phyloP scores from a whole-genome alignment of 1,284 basidiomycete species.

The Puccinia hordei region DNA sequence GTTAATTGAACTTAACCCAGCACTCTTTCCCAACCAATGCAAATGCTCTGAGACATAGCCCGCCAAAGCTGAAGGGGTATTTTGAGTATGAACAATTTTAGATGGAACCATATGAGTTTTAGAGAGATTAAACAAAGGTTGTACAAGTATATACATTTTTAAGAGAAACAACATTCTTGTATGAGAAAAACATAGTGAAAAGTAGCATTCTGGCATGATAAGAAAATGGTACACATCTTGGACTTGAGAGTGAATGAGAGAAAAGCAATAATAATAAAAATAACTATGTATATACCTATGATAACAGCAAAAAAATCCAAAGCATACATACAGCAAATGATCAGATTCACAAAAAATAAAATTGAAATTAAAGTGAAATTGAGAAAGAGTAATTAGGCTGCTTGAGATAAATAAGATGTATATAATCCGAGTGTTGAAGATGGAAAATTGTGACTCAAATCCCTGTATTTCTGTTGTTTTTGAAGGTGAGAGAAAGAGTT shows the following conservation, averaged over 20 bases:
- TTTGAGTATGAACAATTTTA: too few species aligned
- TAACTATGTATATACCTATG: background rate
- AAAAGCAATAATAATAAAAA: background rate
- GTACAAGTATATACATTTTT: background rate
- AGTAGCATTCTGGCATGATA: background rate
- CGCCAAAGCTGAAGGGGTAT: too few species aligned
- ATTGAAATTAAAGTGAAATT: background rate
- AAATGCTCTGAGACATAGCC: too few species aligned
- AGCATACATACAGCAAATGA: background rate
- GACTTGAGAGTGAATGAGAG: background rate
- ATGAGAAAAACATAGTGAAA: background rate
- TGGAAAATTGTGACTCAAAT: background rate
- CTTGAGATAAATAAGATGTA: too few species aligned
- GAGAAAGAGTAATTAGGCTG: background rate
- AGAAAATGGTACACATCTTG: constrained; percentile 1
- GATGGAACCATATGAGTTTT: too few species aligned
- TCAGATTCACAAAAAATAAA: background rate
- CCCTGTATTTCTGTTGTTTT: background rate
- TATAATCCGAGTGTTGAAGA: background rate
- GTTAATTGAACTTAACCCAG: too few species aligned
- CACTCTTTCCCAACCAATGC: too few species aligned
- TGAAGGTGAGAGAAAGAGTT: background rate
- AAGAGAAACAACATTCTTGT: background rate
- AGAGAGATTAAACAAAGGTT: too few species aligned
- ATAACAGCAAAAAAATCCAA: background rate